These are phyloP conservation scores for Talaromyces piceae DNA, from an alignment of 2,329 filamentous ascomycete genomes.

Conservation along the genomic window DNA sequence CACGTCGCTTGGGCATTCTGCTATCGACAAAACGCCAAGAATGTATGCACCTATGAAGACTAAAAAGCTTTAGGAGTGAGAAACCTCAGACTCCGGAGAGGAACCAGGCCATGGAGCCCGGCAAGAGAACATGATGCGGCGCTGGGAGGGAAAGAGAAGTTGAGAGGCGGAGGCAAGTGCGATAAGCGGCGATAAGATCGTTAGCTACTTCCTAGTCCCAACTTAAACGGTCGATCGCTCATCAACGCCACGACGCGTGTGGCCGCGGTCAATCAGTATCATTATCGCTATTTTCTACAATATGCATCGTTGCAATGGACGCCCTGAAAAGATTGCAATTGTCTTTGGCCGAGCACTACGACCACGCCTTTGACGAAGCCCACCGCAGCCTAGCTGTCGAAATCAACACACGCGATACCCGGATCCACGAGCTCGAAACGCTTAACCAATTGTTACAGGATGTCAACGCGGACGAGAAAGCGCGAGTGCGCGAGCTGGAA, in stretches of 20 bases:
- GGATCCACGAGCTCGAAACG: constrained; percentile 17
- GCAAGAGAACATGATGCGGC: background rate
- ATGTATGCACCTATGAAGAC: too few species aligned
- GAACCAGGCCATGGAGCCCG: background rate
- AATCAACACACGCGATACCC: constrained; percentile 17
- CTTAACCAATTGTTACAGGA: background rate
- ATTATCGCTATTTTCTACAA: background rate
- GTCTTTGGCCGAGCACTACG: constrained; percentile 21
- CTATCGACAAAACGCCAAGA: background rate
- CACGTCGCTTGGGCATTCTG: constrained; percentile 28
- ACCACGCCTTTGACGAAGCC: constrained; percentile 22
- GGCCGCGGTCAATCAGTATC: background rate
- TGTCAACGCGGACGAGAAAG: background rate
- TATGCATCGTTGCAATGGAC: constrained; percentile 19
- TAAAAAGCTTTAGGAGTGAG: too few species aligned
- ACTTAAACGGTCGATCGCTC: too few species aligned
- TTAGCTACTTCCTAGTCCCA: constrained; percentile 4
- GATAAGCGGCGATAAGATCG: constrained; percentile 11
- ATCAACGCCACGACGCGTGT: constrained; percentile 6
- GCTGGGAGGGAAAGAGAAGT: background rate
- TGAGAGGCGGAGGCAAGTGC: background rate
- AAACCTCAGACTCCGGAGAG: background rate
- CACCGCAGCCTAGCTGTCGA: constrained; percentile 19
- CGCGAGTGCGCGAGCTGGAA: background rate
- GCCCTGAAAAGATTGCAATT: constrained; percentile 23